phyloP scores from a whole-genome alignment of 164 flowering plant species.

The Protea cynaroides region DNA sequence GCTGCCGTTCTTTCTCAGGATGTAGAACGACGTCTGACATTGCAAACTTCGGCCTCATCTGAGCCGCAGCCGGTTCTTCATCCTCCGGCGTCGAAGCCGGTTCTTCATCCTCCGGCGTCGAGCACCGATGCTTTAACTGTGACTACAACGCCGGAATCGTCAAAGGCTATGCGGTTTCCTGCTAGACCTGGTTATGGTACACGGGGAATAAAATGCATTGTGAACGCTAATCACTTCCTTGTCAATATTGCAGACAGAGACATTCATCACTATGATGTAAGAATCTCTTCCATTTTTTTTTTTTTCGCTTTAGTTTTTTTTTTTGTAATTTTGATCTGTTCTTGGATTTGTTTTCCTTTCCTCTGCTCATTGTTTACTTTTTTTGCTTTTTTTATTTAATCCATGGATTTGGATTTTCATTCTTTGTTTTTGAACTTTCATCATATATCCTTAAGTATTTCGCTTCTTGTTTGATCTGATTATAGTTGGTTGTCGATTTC shows the following conservation, averaged over 20 bases:
- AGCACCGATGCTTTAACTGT: no score
- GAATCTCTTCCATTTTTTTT: background rate
- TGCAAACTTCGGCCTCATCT: slow-evolving; percentile 2
- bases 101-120: no score
- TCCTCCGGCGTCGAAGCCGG: background rate
- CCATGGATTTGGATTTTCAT: no score
- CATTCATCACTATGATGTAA: slow-evolving; percentile 69
- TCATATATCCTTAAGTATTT: no score
- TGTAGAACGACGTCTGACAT: slow-evolving; percentile 9
- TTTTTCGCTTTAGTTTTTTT: background rate
- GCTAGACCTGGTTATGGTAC: slow-evolving; percentile 52
- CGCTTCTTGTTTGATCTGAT: no score
- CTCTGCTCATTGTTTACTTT: background rate
- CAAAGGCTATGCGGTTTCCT: slow-evolving; percentile 29
- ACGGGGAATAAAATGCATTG: slow-evolving; percentile 27
- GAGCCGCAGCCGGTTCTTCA: background rate
- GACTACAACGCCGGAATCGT: slow-evolving; percentile 28
- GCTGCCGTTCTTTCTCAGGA: slow-evolving; percentile 6
- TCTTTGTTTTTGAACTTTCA: no score
- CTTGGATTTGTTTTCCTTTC: background rate
- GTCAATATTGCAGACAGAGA: slow-evolving; percentile 37
- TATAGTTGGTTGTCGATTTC: no score
- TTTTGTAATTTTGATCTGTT: no score
- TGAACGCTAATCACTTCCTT: slow-evolving; percentile 66
- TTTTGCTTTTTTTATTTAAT: background rate